Conservation (phyloP, 495 filamentous ascomycete species). For the Thozetella sp. region DNA sequence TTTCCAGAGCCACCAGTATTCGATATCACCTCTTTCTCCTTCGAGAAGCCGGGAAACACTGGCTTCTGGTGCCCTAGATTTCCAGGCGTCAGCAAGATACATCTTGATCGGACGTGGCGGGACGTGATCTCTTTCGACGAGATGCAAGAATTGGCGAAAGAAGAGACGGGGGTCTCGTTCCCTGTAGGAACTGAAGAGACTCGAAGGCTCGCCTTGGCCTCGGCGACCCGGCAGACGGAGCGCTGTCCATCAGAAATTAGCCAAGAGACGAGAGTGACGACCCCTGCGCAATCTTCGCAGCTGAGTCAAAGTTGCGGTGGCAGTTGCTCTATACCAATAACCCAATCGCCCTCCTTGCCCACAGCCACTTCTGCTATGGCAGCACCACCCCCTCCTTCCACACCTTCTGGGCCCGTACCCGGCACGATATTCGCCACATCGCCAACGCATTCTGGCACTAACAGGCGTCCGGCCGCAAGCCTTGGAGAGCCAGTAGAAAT, state of each 20-base stretch:
- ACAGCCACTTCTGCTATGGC: too few species aligned
- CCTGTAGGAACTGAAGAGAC: conserved; percentile 50
- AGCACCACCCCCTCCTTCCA: too few species aligned
- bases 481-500: too few species aligned
- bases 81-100: conserved; percentile 45
- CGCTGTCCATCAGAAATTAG: conserved; percentile 20
- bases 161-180: conserved; percentile 28
- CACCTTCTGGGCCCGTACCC: too few species aligned
- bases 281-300: not conserved
- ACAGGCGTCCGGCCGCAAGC: too few species aligned
- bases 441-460: too few species aligned
- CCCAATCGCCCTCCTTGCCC: too few species aligned
- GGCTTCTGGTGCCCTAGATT: conserved; percentile 49
- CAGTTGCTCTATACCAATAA: too few species aligned
- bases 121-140: conserved; percentile 43
- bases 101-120: conserved; percentile 42
- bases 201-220: conserved; percentile 54
- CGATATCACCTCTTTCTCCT: conserved; percentile 49
- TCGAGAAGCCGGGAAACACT: conserved; percentile 41
- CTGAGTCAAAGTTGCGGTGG: too few species aligned
- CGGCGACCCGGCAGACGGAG: conserved; percentile 37
- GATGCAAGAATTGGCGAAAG: conserved; percentile 40
- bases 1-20: conserved; percentile 43
- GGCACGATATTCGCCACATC: too few species aligned
- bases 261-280: conserved; percentile 19